Percentiles rank a stretch among this genome's conserved stretches.
These are phyloP conservation scores for Pichia ethanolica DNA, from an alignment of 805 yeast species.

Conservation along the genomic window DNA sequence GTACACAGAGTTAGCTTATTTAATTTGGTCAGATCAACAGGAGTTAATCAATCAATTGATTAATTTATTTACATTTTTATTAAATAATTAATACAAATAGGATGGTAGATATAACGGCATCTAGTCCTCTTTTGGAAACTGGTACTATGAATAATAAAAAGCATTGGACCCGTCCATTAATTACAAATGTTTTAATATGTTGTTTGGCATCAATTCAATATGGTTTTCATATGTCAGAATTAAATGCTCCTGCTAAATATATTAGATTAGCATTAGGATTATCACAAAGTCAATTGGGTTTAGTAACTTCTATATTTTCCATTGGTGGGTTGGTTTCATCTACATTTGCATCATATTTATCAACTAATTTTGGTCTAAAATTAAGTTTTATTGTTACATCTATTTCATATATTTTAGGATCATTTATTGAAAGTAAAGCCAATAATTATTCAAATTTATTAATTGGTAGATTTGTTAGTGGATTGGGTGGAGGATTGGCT, in stretches of 20 bases:
- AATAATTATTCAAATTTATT: constrained; percentile 37
- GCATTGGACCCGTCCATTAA: constrained; percentile 18
- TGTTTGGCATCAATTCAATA: constrained; percentile 80
- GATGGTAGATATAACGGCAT: not conserved
- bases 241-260: constrained; percentile 79
- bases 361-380: constrained; percentile 62
- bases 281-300: constrained; percentile 49
- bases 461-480: constrained; percentile 70
- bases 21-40: too few species aligned
- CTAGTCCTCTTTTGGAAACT: constrained; percentile 1
- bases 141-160: not conserved
- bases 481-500: constrained; percentile 82
- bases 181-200: constrained; percentile 45
- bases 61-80: too few species aligned
- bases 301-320: constrained; percentile 70
- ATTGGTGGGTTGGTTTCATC: constrained; percentile 83
- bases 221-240: constrained; percentile 92
- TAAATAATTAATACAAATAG: too few species aligned
- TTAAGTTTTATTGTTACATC: constrained; percentile 45
- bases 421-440: constrained; percentile 49
- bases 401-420: constrained; percentile 50
- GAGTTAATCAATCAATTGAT: too few species aligned
- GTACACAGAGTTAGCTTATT: too few species aligned
- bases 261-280: constrained; percentile 26
- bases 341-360: constrained; percentile 53